Percentiles rank a stretch among this genome's conserved stretches.
phyloP scores from a whole-genome alignment of 176 grass and related monocot species.

The Phyllostachys edulis region DNA sequence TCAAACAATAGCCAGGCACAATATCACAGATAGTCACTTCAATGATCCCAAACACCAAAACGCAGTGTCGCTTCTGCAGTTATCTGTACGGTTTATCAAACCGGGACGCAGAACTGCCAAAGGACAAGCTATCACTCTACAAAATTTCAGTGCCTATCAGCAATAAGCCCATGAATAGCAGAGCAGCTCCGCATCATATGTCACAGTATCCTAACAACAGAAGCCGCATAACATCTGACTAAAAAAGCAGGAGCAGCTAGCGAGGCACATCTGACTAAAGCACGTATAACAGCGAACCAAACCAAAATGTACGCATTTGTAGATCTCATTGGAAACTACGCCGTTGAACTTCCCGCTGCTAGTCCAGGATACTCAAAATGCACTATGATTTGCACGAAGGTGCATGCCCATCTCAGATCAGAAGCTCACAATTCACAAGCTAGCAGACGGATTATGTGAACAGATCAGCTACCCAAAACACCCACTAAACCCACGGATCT shows the following conservation, averaged over 20 bases:
- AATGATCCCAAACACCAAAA: neutral
- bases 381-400: neutral
- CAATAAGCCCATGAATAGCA: neutral
- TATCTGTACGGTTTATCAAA: neutral
- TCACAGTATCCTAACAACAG: neutral
- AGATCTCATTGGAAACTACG: constrained; percentile 1
- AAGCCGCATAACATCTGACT: neutral
- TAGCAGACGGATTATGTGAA: too few relatives aligned
- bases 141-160: too few relatives aligned
- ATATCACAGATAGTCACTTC: neutral
- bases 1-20: neutral
- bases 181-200: neutral
- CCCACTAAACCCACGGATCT: constrained; percentile 39
- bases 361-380: neutral
- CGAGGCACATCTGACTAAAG: neutral
- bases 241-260: neutral
- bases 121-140: neutral
- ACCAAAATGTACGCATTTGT: neutral
- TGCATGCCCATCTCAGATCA: neutral
- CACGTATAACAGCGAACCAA: neutral
- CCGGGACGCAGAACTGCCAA: neutral
- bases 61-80: neutral
- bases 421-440: neutral
- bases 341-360: neutral
- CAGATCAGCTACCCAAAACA: neutral